These are phyloP conservation scores for Macrophomina tecta DNA, from an alignment of 2,329 filamentous ascomycete genomes.

Conservation along the genomic window DNA sequence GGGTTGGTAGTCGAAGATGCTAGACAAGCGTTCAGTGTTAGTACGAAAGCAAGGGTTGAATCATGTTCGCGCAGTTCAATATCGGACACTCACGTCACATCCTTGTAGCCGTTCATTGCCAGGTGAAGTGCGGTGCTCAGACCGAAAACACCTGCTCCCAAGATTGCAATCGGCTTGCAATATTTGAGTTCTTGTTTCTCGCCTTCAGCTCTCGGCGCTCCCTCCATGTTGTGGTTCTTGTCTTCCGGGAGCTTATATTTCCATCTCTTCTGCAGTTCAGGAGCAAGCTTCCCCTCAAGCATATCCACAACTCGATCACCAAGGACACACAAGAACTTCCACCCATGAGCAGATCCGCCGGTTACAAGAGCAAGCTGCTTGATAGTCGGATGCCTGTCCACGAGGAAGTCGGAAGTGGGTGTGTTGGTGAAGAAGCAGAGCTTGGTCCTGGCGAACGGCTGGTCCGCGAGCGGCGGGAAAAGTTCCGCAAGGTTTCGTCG, in stretches of 20 bases:
- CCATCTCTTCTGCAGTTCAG: slow-evolving; percentile 24
- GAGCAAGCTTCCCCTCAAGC: slow-evolving; percentile 23
- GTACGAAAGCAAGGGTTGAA: too few relatives aligned
- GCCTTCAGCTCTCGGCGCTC: slow-evolving; percentile 18
- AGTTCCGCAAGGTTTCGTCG: slow-evolving; percentile 25
- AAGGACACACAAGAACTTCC: slow-evolving; percentile 66
- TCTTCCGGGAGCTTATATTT: slow-evolving; percentile 21
- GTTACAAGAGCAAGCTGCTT: slow-evolving; percentile 62
- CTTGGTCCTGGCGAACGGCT: slow-evolving; percentile 54
- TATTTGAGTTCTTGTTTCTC: slow-evolving; percentile 25
- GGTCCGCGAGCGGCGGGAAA: slow-evolving; percentile 37
- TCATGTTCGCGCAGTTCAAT: too few relatives aligned
- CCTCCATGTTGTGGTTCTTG: slow-evolving; percentile 27
- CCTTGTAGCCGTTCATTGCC: slow-evolving; percentile 39
- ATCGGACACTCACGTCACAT: slow-evolving; percentile 23
- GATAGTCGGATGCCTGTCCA: slow-evolving; percentile 58
- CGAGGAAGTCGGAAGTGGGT: slow-evolving; percentile 60
- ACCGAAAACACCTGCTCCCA: slow-evolving; percentile 46
- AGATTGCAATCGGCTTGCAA: slow-evolving; percentile 33
- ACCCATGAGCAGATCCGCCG: slow-evolving; percentile 66
- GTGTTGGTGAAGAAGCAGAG: slow-evolving; percentile 66
- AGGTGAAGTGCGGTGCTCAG: slow-evolving; percentile 48
- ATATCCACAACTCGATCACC: slow-evolving; percentile 60
- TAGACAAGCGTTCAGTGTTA: neutral
- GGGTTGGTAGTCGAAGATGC: slow-evolving; percentile 27